Conservation (phyloP, 768 basidiomycete species). For the Wakefieldia striispora region DNA sequence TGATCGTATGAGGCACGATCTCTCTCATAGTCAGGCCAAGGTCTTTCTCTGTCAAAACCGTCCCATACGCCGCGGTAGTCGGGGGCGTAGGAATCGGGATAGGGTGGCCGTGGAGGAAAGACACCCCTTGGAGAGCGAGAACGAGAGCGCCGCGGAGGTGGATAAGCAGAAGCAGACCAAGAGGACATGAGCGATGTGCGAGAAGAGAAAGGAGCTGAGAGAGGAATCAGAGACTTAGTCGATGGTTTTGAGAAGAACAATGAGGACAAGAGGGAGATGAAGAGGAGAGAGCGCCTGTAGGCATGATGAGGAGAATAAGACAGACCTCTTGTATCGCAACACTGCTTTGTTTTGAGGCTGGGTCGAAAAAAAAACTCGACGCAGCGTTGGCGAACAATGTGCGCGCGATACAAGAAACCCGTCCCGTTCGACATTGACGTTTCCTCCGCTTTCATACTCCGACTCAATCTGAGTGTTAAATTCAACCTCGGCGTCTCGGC, state of each 20-base stretch:
- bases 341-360: constrained; percentile 38
- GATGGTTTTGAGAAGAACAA: constrained; percentile 42
- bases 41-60: constrained; percentile 66
- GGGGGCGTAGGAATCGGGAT: constrained; percentile 56
- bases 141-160: constrained; percentile 75
- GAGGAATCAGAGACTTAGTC: constrained; percentile 46
- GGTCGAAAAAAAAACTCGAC: constrained; percentile 28
- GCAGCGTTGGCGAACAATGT: constrained; percentile 43
- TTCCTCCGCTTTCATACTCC: constrained; percentile 20
- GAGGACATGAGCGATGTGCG: constrained; percentile 60
- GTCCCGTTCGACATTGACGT: constrained; percentile 11
- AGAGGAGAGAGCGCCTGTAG: constrained; percentile 64
- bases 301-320: constrained; percentile 76
- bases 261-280: constrained; percentile 57
- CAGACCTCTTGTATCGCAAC: constrained; percentile 81
- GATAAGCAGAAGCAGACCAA: constrained; percentile 71
- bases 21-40: constrained; percentile 63
- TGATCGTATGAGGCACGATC: constrained; percentile 71
- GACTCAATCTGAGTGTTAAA: constrained; percentile 22
- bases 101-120: constrained; percentile 53
- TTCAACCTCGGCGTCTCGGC: constrained; percentile 12
- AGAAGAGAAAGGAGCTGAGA: constrained; percentile 39
- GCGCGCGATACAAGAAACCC: constrained; percentile 59
- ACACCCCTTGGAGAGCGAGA: constrained; percentile 69
- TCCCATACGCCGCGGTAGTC: constrained; percentile 71